Base-by-base conservation (phyloP, 345 rosid species). In the Lagerstroemia speciosa region DNA sequence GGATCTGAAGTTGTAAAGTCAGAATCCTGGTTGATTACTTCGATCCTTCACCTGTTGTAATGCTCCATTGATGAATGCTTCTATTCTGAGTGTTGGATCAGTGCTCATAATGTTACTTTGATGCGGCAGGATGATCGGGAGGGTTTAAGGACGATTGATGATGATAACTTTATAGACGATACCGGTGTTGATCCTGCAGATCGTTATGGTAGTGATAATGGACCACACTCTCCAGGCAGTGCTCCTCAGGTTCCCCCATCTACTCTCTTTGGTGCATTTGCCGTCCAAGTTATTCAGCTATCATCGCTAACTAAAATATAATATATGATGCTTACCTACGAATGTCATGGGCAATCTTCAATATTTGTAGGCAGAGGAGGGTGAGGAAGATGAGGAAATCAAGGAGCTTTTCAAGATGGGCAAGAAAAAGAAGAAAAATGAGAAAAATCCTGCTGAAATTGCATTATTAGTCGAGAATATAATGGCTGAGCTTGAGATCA, bases 401-500 rank as follows among this genome's bases (percentile, higher is more conserved):
- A 89, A 89, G 71, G 78, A 86, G 8, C 87, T 93, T 58, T 91
- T 93, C 79, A 93, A 82, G 76, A 78, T 89, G 94, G 96, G 96
- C 43, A 93, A 86, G 80, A 91, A 78, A 65, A 91, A 73, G 87
- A 91, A 91, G 78, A 93, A 91, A 81, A 74, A 67, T 62, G 97
- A 91, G 79, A 93, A 82, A 78, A 91, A 91, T 72, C 90, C 97
- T 69, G 98, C 97, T 27, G 97, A 93, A 77, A 84, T 89, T 53
- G 97, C 97, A 0, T 69, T 89, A 64, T 74, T 87, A 53, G 97
- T 93, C 27, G 98, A 93, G 85, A 87, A 84, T 68, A 90, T 93
- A 41, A 91, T 91, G 94, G 98, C 98, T 69, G 97, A 93, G 82
- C 96, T 93, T 64, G 98, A 93, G 86, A 85, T 93, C 58, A 85